phyloP scores from a whole-genome alignment of 106 monocot species.

The Cymbidium sinense region DNA sequence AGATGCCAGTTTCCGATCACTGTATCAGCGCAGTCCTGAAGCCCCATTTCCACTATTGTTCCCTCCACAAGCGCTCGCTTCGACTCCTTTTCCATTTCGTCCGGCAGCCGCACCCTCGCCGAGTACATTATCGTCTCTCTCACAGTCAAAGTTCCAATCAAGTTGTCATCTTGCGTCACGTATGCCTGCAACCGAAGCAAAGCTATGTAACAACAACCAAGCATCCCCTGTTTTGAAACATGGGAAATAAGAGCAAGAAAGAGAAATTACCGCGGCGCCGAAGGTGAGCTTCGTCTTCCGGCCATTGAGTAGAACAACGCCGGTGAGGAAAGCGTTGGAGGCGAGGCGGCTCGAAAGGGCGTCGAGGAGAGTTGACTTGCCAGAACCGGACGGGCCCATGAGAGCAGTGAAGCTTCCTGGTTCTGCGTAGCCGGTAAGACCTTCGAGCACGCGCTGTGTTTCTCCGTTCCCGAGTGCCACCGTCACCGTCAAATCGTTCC shows the following conservation, averaged over 20 bases:
- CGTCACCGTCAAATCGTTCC: slow-evolving; percentile 67
- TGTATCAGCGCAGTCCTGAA: slow-evolving; percentile 74
- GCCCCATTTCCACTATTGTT: slow-evolving; percentile 78
- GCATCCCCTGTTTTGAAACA: not conserved
- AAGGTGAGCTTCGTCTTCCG: slow-evolving; percentile 67
- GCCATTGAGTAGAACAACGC: slow-evolving; percentile 53
- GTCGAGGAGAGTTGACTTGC: slow-evolving; percentile 70
- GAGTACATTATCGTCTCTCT: slow-evolving; percentile 84
- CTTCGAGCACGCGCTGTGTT: slow-evolving; percentile 43
- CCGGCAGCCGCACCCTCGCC: slow-evolving; percentile 62
- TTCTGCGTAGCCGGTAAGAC: slow-evolving; percentile 67
- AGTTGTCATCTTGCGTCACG: slow-evolving; percentile 83
- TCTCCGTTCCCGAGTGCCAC: slow-evolving; percentile 43
- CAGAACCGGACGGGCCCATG: slow-evolving; percentile 83
- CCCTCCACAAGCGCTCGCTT: slow-evolving; percentile 69
- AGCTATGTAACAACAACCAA: not conserved
- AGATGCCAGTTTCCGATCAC: slow-evolving; percentile 78
- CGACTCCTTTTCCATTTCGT: slow-evolving; percentile 58
- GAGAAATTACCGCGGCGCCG: slow-evolving; percentile 48
- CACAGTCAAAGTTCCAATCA: slow-evolving; percentile 79
- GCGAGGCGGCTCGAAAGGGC: slow-evolving; percentile 58
- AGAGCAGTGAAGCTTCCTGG: slow-evolving; percentile 57
- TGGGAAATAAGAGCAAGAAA: not conserved
- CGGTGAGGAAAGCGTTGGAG: slow-evolving; percentile 60
- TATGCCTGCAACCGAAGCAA: slow-evolving; percentile 43